Evolutionary conservation across 2,329 filamentous ascomycete species (phyloP).

Genomic region (Hortaea werneckii): DNA sequence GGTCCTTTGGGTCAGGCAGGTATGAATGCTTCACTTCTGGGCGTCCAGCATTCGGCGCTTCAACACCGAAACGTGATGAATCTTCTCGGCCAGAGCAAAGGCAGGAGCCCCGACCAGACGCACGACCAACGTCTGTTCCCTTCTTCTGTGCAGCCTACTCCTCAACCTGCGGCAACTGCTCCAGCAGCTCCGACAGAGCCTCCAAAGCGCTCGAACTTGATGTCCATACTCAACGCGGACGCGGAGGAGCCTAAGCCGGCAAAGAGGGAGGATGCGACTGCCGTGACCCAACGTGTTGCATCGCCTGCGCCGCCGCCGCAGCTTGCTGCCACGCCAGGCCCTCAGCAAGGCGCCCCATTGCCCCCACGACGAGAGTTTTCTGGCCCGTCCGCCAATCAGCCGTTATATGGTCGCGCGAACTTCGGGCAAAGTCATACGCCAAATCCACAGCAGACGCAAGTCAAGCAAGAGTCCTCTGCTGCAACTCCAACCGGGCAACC

Average conservation of each 20-base stretch:
- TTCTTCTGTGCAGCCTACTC: constrained; percentile 5
- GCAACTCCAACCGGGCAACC: not conserved
- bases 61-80: constrained; percentile 22
- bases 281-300: constrained; percentile 1
- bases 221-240: constrained; percentile 26
- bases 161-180: constrained; percentile 15
- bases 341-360: constrained; percentile 9
- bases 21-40: constrained; percentile 9
- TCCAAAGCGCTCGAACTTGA: constrained; percentile 28
- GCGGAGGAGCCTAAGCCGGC: constrained; percentile 22
- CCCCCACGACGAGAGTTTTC: constrained; percentile 18
- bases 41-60: constrained; percentile 16
- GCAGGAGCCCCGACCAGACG: not conserved
- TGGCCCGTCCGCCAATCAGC: constrained; percentile 17
- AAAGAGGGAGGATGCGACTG: constrained; percentile 21
- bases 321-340: constrained; percentile 3
- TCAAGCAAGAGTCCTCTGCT: constrained; percentile 17
- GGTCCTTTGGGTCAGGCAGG: constrained; percentile 8
- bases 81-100: not conserved
- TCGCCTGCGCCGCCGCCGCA: constrained; percentile 8
- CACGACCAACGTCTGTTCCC: constrained; percentile 21
- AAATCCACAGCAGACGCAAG: constrained; percentile 7
- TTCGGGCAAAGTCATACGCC: constrained; percentile 15
- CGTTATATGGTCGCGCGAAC: constrained; percentile 14
- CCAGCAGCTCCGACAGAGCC: constrained; percentile 24